These are phyloP conservation scores for Thyridium curvatum DNA, from an alignment of 2,329 filamentous ascomycete species.

Conservation along the genomic window DNA sequence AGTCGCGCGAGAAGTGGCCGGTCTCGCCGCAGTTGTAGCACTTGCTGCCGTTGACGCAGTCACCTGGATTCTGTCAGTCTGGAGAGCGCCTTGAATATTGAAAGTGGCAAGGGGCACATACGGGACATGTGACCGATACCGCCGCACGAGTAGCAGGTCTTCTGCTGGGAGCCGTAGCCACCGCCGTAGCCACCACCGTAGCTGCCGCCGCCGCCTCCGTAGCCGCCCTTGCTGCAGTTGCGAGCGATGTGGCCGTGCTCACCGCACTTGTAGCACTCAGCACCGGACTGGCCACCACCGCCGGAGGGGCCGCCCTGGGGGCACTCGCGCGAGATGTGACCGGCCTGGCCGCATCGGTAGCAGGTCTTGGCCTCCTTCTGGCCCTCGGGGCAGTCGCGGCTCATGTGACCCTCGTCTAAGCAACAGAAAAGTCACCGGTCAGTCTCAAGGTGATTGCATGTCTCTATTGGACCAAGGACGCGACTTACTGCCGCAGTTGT, in stretches of 20 bases:
- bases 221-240: conserved; percentile 66
- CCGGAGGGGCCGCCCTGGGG: conserved; percentile 32
- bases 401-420: conserved; percentile 66
- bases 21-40: conserved; percentile 99
- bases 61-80: conserved; percentile 38
- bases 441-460: conserved; percentile 10
- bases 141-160: conserved; percentile 98
- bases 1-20: conserved; percentile 92
- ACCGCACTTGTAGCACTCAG: conserved; percentile 97
- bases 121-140: conserved; percentile 96
- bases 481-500: conserved; percentile 71
- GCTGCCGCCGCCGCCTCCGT: conserved; percentile 35
- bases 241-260: conserved; percentile 94
- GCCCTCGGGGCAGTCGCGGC: conserved; percentile 85
- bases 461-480: too few relatives aligned
- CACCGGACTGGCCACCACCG: conserved; percentile 38
- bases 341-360: conserved; percentile 74
- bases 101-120: conserved; percentile 26
- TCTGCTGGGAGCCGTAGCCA: conserved; percentile 31
- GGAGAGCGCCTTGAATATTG: neutral
- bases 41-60: conserved; percentile 98
- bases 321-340: conserved; percentile 91
- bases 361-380: conserved; percentile 79
- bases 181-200: conserved; percentile 39
- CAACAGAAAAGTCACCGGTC: conserved; percentile 12